These are phyloP conservation scores for Lecanicillium sp. DNA, from an alignment of 2,329 filamentous ascomycete genomes.

Conservation along the genomic window DNA sequence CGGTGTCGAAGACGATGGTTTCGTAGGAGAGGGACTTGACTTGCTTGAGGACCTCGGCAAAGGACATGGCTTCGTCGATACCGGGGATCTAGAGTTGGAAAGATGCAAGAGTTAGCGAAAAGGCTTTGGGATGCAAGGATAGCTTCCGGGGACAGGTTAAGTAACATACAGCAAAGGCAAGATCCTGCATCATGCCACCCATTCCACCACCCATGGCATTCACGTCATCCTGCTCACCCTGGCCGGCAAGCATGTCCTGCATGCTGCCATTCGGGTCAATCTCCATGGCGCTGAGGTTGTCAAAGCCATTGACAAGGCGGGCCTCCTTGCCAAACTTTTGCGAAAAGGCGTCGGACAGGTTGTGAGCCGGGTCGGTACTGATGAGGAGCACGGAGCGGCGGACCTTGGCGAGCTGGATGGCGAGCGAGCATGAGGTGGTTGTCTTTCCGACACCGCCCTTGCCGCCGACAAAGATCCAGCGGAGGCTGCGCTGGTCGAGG, in stretches of 20 bases:
- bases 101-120: conserved; percentile 1
- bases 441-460: conserved; percentile 99
- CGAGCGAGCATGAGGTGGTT: conserved; percentile 96
- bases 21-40: conserved; percentile 99
- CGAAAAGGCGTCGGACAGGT: conserved; percentile 93
- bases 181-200: conserved; percentile 96
- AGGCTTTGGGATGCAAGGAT: background rate
- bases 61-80: conserved; percentile 99
- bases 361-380: conserved; percentile 96
- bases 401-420: conserved; percentile 92
- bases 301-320: conserved; percentile 81
- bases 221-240: conserved; percentile 53
- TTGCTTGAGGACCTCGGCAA: conserved; percentile 97
- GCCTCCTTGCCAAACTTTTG: conserved; percentile 99
- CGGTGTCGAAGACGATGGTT: conserved; percentile 98
- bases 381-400: conserved; percentile 95
- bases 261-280: conserved; percentile 98
- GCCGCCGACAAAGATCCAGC: conserved; percentile 98
- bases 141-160: background rate
- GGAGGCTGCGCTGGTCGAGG: conserved; percentile 86
- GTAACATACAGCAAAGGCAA: conserved; percentile 77
- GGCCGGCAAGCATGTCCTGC: conserved; percentile 79
- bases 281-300: conserved; percentile 95
- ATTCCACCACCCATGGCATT: conserved; percentile 67
- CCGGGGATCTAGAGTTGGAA: conserved; percentile 99